These are phyloP conservation scores for Coprinopsis cinerea DNA, from an alignment of 768 basidiomycete species.

Conservation along the genomic window DNA sequence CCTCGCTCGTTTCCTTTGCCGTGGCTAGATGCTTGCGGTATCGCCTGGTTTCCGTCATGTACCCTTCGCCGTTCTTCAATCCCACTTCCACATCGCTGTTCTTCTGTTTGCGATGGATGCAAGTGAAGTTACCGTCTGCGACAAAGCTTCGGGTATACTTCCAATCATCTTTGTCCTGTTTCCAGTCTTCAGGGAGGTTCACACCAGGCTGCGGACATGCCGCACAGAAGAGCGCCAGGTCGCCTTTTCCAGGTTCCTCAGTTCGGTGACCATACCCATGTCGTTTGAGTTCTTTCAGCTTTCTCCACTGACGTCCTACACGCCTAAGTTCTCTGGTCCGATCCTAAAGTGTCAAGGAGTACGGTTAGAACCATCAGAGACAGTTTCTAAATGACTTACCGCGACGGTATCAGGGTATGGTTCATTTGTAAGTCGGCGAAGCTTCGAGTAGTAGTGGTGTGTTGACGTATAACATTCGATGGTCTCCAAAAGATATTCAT, in stretches of 20 bases:
- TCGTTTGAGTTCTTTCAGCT: neutral
- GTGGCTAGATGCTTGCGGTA: too few species aligned
- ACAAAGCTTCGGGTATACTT: neutral
- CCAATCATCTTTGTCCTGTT: neutral
- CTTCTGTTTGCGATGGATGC: too few species aligned
- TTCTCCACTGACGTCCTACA: neutral
- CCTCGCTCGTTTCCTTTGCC: too few species aligned
- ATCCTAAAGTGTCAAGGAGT: neutral
- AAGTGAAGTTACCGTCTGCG: neutral
- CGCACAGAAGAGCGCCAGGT: too few species aligned
- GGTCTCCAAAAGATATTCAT: too few species aligned
- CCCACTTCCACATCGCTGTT: too few species aligned
- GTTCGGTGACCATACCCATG: too few species aligned
- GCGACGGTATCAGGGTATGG: neutral
- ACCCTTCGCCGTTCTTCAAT: too few species aligned
- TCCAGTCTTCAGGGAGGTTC: neutral
- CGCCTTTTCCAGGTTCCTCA: too few species aligned
- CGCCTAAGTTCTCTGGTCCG: neutral
- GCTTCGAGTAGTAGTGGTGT: conserved; percentile 26
- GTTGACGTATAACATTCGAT: conserved; percentile 22
- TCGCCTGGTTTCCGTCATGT: too few species aligned
- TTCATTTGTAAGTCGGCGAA: neutral
- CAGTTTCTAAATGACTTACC: neutral
- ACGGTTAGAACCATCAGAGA: neutral
- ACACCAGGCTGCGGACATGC: neutral